Conservation (phyloP, 2,329 filamentous ascomycete species). For the Drechslerella dactyloides region DNA sequence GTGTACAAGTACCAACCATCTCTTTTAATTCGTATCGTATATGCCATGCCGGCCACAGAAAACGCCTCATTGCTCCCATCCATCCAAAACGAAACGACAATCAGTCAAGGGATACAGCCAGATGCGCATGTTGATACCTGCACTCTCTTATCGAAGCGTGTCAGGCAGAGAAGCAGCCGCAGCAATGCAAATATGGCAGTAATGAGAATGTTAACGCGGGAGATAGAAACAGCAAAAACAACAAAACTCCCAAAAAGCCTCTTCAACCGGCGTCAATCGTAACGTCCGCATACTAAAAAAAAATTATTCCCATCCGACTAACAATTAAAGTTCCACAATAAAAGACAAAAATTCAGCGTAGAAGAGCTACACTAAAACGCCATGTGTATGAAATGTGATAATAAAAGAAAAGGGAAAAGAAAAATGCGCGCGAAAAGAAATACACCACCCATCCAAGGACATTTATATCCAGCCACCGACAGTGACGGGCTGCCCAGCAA, state of each 20-base stretch:
- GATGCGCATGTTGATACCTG: background rate
- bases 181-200: background rate
- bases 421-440: conserved; percentile 26
- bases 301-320: background rate
- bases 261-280: conserved; percentile 2
- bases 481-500: conserved; percentile 22
- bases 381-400: conserved; percentile 7
- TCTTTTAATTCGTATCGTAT: background rate
- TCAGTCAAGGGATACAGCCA: background rate
- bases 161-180: background rate
- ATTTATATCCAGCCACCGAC: conserved; percentile 46
- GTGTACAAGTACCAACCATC: background rate
- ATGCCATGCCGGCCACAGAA: background rate
- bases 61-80: conserved; percentile 5
- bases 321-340: no score
- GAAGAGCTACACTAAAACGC: conserved; percentile 2
- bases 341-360: background rate
- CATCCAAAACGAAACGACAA: background rate
- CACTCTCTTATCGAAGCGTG: background rate
- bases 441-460: conserved; percentile 12
- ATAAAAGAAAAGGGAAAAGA: conserved; percentile 29
- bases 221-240: background rate
- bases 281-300: conserved; percentile 3
- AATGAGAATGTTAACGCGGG: background rate
- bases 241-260: background rate